phyloP scores from a whole-genome alignment of 768 basidiomycete species.

The Mycena pura region DNA sequence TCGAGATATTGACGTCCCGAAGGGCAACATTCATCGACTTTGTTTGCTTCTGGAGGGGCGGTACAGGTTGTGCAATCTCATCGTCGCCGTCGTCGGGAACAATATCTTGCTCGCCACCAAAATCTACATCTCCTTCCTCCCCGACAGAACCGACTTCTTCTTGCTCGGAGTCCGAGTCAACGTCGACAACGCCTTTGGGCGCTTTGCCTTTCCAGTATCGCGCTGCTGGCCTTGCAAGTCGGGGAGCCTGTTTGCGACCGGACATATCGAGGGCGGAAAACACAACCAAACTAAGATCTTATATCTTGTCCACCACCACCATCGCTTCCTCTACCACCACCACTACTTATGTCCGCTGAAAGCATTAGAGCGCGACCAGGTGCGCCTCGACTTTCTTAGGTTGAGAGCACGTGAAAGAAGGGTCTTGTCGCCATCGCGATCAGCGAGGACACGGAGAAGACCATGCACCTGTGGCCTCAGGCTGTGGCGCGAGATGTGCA shows the following conservation, averaged over 20 bases:
- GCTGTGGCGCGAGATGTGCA: too few species aligned
- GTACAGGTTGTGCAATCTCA: slow-evolving; percentile 45
- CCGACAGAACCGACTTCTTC: slow-evolving; percentile 50
- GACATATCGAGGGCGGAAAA: slow-evolving; percentile 25
- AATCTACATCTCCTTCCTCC: slow-evolving; percentile 62
- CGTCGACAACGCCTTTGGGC: slow-evolving; percentile 73
- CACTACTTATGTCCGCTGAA: too few species aligned
- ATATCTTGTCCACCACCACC: too few species aligned
- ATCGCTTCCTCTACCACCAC: too few species aligned
- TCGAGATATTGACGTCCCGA: slow-evolving; percentile 81
- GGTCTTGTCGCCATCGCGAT: too few species aligned
- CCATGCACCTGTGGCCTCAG: too few species aligned
- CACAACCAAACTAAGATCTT: too few species aligned
- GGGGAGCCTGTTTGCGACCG: slow-evolving; percentile 72
- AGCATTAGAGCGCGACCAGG: too few species aligned
- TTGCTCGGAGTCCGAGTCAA: slow-evolving; percentile 71
- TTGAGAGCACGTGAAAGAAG: too few species aligned
- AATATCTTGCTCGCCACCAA: slow-evolving; percentile 64
- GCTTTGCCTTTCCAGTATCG: slow-evolving; percentile 93
- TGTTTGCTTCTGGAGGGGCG: slow-evolving; percentile 37
- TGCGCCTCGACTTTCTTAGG: too few species aligned
- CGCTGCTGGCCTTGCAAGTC: slow-evolving; percentile 79
- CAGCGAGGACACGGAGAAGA: too few species aligned
- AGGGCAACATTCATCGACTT: slow-evolving; percentile 77
- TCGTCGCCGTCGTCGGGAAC: slow-evolving; percentile 53